Evolutionary conservation across 371 early-diverging fungal genomes (phyloP), one percentile per base, ranked within the genome.

Genomic region (Actinomucor elegans): DNA sequence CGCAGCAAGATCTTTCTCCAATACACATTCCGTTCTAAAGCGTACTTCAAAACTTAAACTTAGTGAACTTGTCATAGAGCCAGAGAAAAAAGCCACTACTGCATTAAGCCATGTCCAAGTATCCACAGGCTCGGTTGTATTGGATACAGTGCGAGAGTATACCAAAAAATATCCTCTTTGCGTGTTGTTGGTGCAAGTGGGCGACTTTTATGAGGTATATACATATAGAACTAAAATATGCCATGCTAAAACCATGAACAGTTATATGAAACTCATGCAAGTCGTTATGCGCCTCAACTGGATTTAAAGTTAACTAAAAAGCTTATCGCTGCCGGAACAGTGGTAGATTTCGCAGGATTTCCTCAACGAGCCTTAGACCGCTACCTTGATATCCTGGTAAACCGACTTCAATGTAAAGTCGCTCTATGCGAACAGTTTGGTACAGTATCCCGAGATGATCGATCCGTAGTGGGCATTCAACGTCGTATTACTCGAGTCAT

Each of bases 131-230:
- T 77, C 78, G 1, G 53, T 74, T n/a, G 78, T 77, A 2, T 33
- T 77, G 2, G 74, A 77, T 52, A 56, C 72, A 9, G 89, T 90
- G n/a, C 69, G 86, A 33, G 78, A 84, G 38, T 76, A 79, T 51
- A 86, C 84, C n/a, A 64, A 73, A 29, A 58, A 82, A 28, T 80
- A 93, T 59, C 93, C 93, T 0, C 57, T 81, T 5, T 90, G 92
- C 56, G 86, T 94, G 10, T 67, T 94, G 3, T 75, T 96, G 17
- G 83, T 89, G n/a, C 89, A 94, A 60, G 94, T 96, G 10, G 98
- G 98, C 15, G 89, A 89, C 43, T 96, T 97, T 62, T 97, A 92
- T 59, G 98, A 97, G 79, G 85, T 87, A 79, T 46, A 32, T 32
- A 24, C n/a, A 15, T 5, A 23, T n/a, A n/a, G n/a, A n/a, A 21